Conservation (phyloP, 1,284 basidiomycete genomes). For the Malassezia nana region DNA sequence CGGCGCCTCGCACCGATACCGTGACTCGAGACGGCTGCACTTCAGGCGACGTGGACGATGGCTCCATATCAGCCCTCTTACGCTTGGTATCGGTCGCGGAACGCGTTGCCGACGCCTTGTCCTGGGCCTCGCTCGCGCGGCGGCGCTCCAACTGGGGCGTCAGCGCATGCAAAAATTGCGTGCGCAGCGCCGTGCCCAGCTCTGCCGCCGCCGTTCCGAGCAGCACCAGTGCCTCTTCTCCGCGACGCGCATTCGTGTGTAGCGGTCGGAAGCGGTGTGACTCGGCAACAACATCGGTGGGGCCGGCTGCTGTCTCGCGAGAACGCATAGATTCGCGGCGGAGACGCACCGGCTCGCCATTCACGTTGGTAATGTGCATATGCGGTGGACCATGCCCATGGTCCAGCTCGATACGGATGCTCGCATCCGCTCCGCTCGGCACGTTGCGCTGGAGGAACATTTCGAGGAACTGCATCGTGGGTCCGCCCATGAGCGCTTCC, state of each 20-base stretch:
- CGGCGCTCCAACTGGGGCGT: conserved; percentile 56
- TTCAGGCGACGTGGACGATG: neutral
- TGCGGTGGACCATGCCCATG: conserved; percentile 21
- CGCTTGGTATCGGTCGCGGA: conserved; percentile 46
- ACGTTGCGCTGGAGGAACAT: conserved; percentile 55
- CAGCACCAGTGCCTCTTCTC: conserved; percentile 71
- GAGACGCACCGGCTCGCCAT: neutral
- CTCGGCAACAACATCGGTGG: conserved; percentile 32
- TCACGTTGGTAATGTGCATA: conserved; percentile 31
- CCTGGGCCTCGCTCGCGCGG: conserved; percentile 24
- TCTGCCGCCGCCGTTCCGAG: conserved; percentile 61
- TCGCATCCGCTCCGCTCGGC: conserved; percentile 16
- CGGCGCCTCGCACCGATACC: conserved; percentile 65
- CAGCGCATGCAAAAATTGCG: conserved; percentile 67
- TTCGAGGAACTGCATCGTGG: conserved; percentile 72
- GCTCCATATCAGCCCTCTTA: conserved; percentile 15
- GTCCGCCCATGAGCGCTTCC: conserved; percentile 69
- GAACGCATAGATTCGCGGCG: conserved; percentile 1
- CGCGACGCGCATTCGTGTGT: conserved; percentile 77
- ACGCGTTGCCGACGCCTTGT: no score
- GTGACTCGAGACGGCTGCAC: conserved; percentile 19
- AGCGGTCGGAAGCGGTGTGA: conserved; percentile 56
- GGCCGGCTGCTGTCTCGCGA: conserved; percentile 15
- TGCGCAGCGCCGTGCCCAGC: conserved; percentile 54
- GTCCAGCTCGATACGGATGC: conserved; percentile 37